Evolutionary conservation across 2,329 filamentous ascomycete genomes (phyloP), one percentile per base, ranked within the genome.

Genomic region (Sporothrix luriei): DNA sequence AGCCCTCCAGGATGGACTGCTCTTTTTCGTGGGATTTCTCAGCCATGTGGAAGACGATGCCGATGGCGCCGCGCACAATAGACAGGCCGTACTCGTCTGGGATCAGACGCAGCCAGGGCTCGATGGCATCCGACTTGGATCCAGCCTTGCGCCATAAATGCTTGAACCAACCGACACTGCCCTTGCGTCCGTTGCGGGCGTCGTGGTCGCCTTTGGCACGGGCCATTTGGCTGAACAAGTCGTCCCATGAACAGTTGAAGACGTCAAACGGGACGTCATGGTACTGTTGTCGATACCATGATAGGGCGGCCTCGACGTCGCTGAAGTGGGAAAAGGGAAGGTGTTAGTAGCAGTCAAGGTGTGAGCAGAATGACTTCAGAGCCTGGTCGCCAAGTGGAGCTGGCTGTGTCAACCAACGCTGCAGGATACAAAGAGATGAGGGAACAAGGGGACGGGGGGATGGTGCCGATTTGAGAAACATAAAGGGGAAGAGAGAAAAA

Each of bases 61-160:
- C 67, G 16, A 71, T 69, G 14, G 70, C 54, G n/a, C 62, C 70
- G 13, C 67, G 67, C 13, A 68, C 67, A 24, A 71, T 21, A 1
- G 67, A 67, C 21, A 71, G 24, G 2, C 70, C 70, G 38, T 69
- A 69, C n/a, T 69, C 61, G 43, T 69, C 70, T n/a, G 70, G 70
- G 10, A 71, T 69, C 3, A 71, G 61, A 1, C 64, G 54, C 14
- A 71, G 62, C 70, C 70, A 71, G 3, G 70, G 70, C 62, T 69
- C 33, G 10, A 69, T 64, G 26, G 67, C 67, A 14, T 69, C 67
- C 2, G 38, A 26, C n/a, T 69, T 43, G 24, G 51, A 38, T 19
- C 70, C 70, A 14, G 70, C 67, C 26, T 71, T 71, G 24, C 54
- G 55, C 70, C 70, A 71, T 13, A 69, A 46, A 11, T 71, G 67